These are phyloP conservation scores for Boehmeria nivea DNA, from an alignment of 306 rosid species.

Conservation along the genomic window DNA sequence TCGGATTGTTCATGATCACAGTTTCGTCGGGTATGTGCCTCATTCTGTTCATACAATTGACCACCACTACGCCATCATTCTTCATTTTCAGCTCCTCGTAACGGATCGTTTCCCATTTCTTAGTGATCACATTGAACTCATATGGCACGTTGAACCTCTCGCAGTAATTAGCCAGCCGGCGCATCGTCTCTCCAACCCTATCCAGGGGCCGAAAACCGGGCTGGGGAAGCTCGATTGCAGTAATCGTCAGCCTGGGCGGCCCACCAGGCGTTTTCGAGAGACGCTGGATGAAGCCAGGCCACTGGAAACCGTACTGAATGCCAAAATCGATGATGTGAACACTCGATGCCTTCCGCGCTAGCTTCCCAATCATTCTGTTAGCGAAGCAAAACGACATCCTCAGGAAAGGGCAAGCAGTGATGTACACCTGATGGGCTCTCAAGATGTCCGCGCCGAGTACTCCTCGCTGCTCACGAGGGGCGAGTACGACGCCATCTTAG, in stretches of 20 bases:
- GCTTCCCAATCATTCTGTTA: conserved; percentile 25
- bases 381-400: conserved; percentile 33
- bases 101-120: conserved; percentile 38
- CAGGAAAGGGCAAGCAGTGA: conserved; percentile 35
- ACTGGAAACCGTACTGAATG: conserved; percentile 40
- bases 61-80: conserved; percentile 18
- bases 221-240: conserved; percentile 42
- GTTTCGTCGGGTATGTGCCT: conserved; percentile 28
- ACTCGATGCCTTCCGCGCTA: conserved; percentile 25
- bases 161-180: conserved; percentile 30
- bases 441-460: conserved; percentile 27
- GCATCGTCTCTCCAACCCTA: conserved; percentile 31
- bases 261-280: conserved; percentile 33
- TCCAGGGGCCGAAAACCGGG: conserved; percentile 38
- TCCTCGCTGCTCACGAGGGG: conserved; percentile 25
- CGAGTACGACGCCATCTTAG: conserved; percentile 21
- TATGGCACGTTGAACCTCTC: conserved; percentile 33
- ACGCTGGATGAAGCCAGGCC: conserved; percentile 44
- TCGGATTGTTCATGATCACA: conserved; percentile 21
- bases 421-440: conserved; percentile 26
- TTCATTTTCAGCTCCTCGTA: conserved; percentile 22
- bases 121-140: conserved; percentile 33
- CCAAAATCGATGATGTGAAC: conserved; percentile 47
- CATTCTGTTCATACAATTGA: conserved; percentile 27
- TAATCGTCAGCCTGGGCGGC: conserved; percentile 34